Evolutionary conservation across 805 yeast species (phyloP).

Genomic region (Sugiyamaella lignohabitans): DNA sequence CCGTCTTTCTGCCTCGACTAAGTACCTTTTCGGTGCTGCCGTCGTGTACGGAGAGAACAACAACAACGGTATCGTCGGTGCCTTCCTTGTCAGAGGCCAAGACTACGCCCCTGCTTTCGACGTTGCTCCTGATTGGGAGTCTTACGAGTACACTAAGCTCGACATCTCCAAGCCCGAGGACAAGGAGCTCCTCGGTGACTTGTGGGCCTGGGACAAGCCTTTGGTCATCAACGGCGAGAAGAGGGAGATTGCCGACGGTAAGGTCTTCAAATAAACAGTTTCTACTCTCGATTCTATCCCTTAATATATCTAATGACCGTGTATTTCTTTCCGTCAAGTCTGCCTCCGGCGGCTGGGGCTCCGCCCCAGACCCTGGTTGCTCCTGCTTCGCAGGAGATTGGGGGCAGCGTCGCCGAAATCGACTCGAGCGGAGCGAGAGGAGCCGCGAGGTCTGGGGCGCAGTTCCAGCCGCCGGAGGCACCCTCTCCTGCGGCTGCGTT

Average conservation of each 20-base stretch:
- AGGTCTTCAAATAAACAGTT: constrained; percentile 75
- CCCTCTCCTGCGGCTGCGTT: no score
- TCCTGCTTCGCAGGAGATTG: neutral
- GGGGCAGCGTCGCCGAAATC: no score
- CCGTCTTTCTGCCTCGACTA: constrained; percentile 87
- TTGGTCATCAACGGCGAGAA: constrained; percentile 68
- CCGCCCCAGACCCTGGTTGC: neutral
- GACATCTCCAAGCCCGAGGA: constrained; percentile 72
- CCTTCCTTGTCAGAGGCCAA: constrained; percentile 92
- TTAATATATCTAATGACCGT: neutral
- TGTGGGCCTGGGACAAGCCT: constrained; percentile 99
- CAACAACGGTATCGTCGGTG: constrained; percentile 96
- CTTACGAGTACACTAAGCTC: constrained; percentile 75
- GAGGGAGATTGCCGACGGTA: constrained; percentile 93
- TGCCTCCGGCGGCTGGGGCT: constrained; percentile 1
- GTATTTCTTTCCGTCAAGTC: no score
- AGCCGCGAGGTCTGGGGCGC: no score
- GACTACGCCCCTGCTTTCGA: constrained; percentile 86
- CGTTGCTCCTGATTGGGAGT: constrained; percentile 99
- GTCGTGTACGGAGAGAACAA: constrained; percentile 98
- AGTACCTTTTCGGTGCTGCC: constrained; percentile 87
- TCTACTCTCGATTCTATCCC: no score
- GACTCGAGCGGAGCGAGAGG: no score
- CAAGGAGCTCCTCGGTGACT: constrained; percentile 74
- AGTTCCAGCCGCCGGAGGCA: no score